These are phyloP conservation scores for Lepiota brunneoincarnata DNA, from an alignment of 768 basidiomycete genomes.

Conservation along the genomic window DNA sequence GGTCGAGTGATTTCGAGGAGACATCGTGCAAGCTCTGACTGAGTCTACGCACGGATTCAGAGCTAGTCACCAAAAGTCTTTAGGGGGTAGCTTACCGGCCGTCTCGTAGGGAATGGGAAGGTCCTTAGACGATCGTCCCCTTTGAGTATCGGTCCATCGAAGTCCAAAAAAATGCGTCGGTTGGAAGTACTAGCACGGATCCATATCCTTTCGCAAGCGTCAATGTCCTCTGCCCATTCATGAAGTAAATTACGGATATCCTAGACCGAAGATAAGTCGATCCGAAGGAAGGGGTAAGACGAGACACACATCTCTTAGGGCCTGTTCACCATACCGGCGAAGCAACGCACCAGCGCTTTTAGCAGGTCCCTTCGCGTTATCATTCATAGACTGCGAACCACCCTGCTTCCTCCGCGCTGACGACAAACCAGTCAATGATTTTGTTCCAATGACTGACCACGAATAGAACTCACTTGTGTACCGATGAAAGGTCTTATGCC, in stretches of 20 bases:
- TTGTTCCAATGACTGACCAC: not conserved
- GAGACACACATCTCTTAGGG: conserved; percentile 76
- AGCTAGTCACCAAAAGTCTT: not conserved
- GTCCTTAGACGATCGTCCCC: conserved; percentile 81
- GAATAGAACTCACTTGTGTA: conserved; percentile 80
- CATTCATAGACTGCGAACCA: conserved; percentile 89
- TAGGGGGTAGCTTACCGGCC: conserved; percentile 63
- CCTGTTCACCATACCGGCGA: conserved; percentile 93
- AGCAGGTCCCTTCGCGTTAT: conserved; percentile 89
- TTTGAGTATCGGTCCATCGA: conserved; percentile 78
- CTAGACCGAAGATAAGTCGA: conserved; percentile 30
- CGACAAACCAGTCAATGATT: conserved; percentile 13
- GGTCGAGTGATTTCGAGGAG: conserved; percentile 80
- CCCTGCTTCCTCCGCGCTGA: conserved; percentile 96
- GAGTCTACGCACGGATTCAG: conserved; percentile 54
- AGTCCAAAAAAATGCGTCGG: conserved; percentile 85
- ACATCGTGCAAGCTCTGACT: conserved; percentile 85
- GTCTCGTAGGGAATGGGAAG: conserved; percentile 94
- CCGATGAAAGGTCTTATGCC: conserved; percentile 95
- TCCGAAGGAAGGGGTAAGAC: not conserved
- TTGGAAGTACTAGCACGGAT: conserved; percentile 88
- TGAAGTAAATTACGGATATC: conserved; percentile 83
- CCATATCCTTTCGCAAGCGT: conserved; percentile 87
- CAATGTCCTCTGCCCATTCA: conserved; percentile 88
- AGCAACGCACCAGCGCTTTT: conserved; percentile 93